Evolutionary conservation across 306 rosid genomes (phyloP), one percentile per base, ranked within the genome.

Genomic region (Gastrolobium bilobum): DNA sequence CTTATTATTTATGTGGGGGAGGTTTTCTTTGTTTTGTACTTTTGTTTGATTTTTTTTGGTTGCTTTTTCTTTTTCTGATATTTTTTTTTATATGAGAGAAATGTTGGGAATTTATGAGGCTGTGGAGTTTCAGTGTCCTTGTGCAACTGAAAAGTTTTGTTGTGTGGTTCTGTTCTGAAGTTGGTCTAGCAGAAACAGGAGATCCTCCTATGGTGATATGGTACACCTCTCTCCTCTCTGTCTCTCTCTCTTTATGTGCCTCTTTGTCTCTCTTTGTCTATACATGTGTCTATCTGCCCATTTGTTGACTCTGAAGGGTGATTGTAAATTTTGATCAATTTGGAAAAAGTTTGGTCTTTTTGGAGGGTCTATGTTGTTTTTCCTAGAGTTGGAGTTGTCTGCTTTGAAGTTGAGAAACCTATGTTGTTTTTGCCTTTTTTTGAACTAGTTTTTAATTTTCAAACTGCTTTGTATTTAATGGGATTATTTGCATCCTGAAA

Each of bases 111-210:
- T 88, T 90, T 90, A 65, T 89, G 86, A 88, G 95, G 94, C 71
- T 80, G 91, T 85, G 85, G 47, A 80, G 93, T 73, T 73, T 84
- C 85, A 44, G 33, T 64, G 86, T 73, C 50, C 15, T 37, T 72
- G 26, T 77, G 85, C 65, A 60, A 64, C 85, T 69, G 42, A 20
- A 78, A 56, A 81, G 68, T 80, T 87, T 82, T 77, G 75, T 79
- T 83, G 90, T 92, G 85, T 87, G 96, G 90, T 83, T 89, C 89
- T 80, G 84, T 84, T 66, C 82, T 81, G 71, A 71, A 84, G 79
- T 78, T 81, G 87, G 88, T 77, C 75, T 76, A 77, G 90, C 89
- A 15, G 88, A 67, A 86, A 79, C 83, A 83, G 79, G 47, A 82
- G 76, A 79, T 86, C 78, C 83, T 77, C 77, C 75, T 81, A 52